phyloP scores from a whole-genome alignment of 148 eudicot genomes.

The Rhododendron molle region DNA sequence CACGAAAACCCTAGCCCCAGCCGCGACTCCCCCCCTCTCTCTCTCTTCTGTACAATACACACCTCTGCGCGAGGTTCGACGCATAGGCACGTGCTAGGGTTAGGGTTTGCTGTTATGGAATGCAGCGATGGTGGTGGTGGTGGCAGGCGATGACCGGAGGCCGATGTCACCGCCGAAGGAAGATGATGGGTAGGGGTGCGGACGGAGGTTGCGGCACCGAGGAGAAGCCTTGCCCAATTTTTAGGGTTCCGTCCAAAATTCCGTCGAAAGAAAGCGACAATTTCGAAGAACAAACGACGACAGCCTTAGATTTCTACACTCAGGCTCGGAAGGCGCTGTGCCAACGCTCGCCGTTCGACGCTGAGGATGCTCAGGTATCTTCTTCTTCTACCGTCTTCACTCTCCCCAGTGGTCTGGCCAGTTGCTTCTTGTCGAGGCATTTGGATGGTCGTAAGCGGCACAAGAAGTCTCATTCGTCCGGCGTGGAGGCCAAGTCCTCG shows the following conservation, averaged over 20 bases:
- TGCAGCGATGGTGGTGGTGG: slow-evolving; percentile 31
- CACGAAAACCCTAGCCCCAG: slow-evolving; percentile 85
- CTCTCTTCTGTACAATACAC: background rate
- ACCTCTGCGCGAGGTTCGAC: background rate
- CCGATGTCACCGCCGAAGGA: slow-evolving; percentile 65
- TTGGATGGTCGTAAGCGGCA: slow-evolving; percentile 69
- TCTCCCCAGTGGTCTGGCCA: slow-evolving; percentile 62
- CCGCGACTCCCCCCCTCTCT: slow-evolving; percentile 22
- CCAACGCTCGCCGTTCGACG: slow-evolving; percentile 77
- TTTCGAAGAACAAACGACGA: background rate
- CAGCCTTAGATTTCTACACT: slow-evolving; percentile 49
- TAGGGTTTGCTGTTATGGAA: slow-evolving; percentile 51
- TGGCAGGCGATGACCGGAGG: slow-evolving; percentile 48
- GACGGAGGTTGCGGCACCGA: slow-evolving; percentile 59
- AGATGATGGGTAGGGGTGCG: slow-evolving; percentile 56
- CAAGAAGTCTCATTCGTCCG: slow-evolving; percentile 49
- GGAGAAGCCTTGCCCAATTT: slow-evolving; percentile 43
- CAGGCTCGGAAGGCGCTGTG: slow-evolving; percentile 73
- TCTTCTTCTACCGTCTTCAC: slow-evolving; percentile 19
- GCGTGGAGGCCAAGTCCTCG: slow-evolving; percentile 45
- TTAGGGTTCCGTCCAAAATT: slow-evolving; percentile 19
- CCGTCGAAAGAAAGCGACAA: slow-evolving; percentile 26
- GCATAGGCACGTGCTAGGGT: slow-evolving; percentile 23
- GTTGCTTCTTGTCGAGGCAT: slow-evolving; percentile 50
- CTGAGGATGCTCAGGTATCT: slow-evolving; percentile 44